Evolutionary conservation across 148 eudicot species (phyloP).

Genomic region (Chenopodium album): DNA sequence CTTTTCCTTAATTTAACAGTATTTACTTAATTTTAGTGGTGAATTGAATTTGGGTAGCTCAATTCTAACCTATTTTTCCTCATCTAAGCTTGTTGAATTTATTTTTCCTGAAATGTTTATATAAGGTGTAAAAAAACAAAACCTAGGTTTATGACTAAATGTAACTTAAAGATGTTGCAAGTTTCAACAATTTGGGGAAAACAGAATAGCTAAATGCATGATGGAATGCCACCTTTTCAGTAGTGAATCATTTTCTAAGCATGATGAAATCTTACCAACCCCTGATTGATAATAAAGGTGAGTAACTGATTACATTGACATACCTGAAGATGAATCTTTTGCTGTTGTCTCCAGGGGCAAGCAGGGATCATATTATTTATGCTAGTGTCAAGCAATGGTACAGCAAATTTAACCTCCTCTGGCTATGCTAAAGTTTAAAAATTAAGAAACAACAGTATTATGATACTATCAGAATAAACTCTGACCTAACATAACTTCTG

Average conservation of each 20-base stretch:
- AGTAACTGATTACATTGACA: background rate
- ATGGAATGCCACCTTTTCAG: background rate
- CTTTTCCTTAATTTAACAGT: background rate
- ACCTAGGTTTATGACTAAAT: background rate
- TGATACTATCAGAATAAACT: conserved; percentile 14
- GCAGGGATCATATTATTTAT: conserved; percentile 63
- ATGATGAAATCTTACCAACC: background rate
- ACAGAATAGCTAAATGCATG: background rate
- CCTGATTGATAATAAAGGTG: background rate
- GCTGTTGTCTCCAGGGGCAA: conserved; percentile 80
- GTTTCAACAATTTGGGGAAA: background rate
- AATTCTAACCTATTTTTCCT: background rate
- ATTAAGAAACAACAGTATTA: conserved; percentile 30
- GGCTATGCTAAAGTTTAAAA: conserved; percentile 64
- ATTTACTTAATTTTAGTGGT: background rate
- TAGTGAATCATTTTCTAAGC: background rate
- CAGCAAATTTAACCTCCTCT: conserved; percentile 91
- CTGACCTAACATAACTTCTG: background rate
- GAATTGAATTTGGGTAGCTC: background rate
- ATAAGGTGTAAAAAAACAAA: background rate
- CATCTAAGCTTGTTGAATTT: background rate
- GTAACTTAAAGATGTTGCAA: background rate
- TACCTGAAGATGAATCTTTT: conserved; percentile 86
- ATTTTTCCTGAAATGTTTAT: background rate
- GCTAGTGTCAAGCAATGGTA: conserved; percentile 76